A percentile compares a stretch with the other conserved stretches of the same genome.
These are phyloP conservation scores for Lachnellula occidentalis DNA, from an alignment of 2,329 filamentous ascomycete species.

Conservation along the genomic window DNA sequence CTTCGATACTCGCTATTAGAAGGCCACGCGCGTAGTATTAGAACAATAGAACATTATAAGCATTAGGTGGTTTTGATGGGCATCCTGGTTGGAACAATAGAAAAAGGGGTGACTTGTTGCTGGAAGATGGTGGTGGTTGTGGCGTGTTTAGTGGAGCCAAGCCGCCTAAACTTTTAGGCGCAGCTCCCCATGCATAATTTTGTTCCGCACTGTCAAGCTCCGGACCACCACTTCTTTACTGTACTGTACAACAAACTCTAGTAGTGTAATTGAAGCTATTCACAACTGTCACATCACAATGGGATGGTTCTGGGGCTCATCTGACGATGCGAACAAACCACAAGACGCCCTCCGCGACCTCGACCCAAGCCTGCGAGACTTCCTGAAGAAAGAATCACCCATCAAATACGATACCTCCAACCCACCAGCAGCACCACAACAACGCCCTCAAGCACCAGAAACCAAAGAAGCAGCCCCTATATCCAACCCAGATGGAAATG, in stretches of 20 bases:
- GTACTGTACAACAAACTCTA: not conserved
- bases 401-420: slow-evolving; percentile 36
- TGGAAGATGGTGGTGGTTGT: no score
- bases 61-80: no score
- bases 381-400: slow-evolving; percentile 61
- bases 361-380: slow-evolving; percentile 59
- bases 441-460: slow-evolving; percentile 3
- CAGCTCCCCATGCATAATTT: not conserved
- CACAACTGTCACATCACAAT: slow-evolving; percentile 20
- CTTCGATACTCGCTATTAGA: no score
- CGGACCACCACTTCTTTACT: not conserved
- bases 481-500: not conserved
- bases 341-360: slow-evolving; percentile 55
- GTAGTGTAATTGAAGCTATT: not conserved
- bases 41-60: no score
- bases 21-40: no score
- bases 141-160: no score
- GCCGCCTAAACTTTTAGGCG: not conserved
- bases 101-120: no score
- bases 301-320: slow-evolving; percentile 33
- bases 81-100: no score
- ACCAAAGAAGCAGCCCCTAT: slow-evolving; percentile 7
- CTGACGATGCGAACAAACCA: slow-evolving; percentile 17
- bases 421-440: slow-evolving; percentile 11
- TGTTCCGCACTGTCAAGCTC: not conserved